Base-by-base conservation (phyloP, 2,329 filamentous ascomycete genomes). In the Pseudonectria buxi region DNA sequence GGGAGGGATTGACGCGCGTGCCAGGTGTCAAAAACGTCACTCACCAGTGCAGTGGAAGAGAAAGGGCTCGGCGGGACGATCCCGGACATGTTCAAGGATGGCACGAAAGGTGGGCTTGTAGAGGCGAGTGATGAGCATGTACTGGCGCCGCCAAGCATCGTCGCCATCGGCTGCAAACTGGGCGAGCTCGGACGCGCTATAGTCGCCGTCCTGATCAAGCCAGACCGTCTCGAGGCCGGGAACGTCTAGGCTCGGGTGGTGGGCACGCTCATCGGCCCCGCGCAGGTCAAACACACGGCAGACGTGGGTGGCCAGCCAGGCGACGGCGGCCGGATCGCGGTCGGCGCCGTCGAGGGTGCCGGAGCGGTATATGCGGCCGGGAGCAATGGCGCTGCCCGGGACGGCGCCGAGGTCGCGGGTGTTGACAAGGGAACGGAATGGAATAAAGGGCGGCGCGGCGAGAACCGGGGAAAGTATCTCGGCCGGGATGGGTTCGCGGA, bases 11-110 rank as follows among this genome's bases (percentile, higher is more conserved):
- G n/a, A n/a, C n/a, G n/a, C n/a, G n/a, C n/a, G n/a, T n/a, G 12
- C 24, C n/a, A 2, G 14, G 14, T 18, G 26, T 15, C 6, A 4
- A 32, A 7, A n/a, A 12, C 7, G 12, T 15, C 14, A 55, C 63
- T 46, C 46, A 72, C 71, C 72, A 7, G 67, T 73, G 50, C 72
- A 77, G 50, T 77, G 73, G 27, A 76, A 67, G 31, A 76, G 41
- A 39, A 74, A 63, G 12, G 64, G 60, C 47, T 71, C 62, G 1
- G 49, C 38, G 7, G 65, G 63, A 10, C 58, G 55, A 41, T 75
- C 70, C 32, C 67, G 56, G 9, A 75, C 57, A 38, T 68, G 65
- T 47, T 69, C 61, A 16, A 76, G 57, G 6, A 76, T 56, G 6
- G 59, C 61, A 26, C 52, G 59, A 45, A 72, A 65, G 14, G 56